Conservation (phyloP, 2,329 filamentous ascomycete species). For the Alternaria postmessia region DNA sequence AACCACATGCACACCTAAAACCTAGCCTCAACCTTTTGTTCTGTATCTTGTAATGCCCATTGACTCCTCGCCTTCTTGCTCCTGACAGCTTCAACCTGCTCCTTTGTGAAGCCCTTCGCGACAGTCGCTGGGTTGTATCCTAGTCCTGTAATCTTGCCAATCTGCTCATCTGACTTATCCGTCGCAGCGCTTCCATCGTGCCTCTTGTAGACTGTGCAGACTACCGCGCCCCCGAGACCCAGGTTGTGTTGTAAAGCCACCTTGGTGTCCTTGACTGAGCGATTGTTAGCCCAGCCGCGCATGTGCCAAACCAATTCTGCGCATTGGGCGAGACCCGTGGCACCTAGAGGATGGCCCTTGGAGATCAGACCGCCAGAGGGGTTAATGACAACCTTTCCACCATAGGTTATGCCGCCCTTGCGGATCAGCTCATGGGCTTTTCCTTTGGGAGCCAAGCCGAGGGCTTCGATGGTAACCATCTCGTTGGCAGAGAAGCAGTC, state of each 20-base stretch:
- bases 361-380: constrained; percentile 94
- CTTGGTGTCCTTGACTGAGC: constrained; percentile 71
- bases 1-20: constrained; percentile 57
- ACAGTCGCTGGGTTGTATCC: constrained; percentile 93
- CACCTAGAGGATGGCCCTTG: constrained; percentile 93
- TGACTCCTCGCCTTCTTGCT: constrained; percentile 72
- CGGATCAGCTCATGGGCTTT: constrained; percentile 93
- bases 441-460: constrained; percentile 78
- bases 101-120: constrained; percentile 85
- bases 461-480: constrained; percentile 86
- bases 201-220: constrained; percentile 87
- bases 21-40: constrained; percentile 75
- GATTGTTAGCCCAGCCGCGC: constrained; percentile 94
- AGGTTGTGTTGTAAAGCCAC: constrained; percentile 91
- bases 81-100: constrained; percentile 73
- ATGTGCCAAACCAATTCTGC: constrained; percentile 96
- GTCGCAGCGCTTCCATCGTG: constrained; percentile 75
- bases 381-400: constrained; percentile 82
- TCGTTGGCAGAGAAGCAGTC: constrained; percentile 98
- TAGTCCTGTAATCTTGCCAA: constrained; percentile 72
- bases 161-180: constrained; percentile 67
- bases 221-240: constrained; percentile 87
- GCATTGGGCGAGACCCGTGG: constrained; percentile 94
- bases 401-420: constrained; percentile 88
- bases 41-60: constrained; percentile 81